phyloP scores from a whole-genome alignment of 306 rosid species.

The Cicer arietinum region DNA sequence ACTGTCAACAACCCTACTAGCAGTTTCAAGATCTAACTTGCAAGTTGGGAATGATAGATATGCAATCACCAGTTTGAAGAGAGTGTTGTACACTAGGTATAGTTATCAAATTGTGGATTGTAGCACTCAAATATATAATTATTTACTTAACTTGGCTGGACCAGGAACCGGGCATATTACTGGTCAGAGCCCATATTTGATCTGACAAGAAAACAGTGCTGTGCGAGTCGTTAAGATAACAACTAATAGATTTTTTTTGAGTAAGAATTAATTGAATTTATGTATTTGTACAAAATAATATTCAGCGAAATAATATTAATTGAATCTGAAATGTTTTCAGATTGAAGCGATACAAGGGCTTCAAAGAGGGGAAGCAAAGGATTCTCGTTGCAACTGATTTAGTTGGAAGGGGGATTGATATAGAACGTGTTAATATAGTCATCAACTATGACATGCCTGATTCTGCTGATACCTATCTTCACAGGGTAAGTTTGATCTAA shows the following conservation, averaged over 20 bases:
- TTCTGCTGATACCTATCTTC: conserved; percentile 73
- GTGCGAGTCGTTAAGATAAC: background rate
- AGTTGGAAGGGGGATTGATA: conserved; percentile 87
- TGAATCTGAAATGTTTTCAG: conserved; percentile 41
- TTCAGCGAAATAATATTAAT: background rate
- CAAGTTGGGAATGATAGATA: background rate
- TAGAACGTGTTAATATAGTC: conserved; percentile 84
- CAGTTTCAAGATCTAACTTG: background rate
- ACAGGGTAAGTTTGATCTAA: conserved; percentile 59
- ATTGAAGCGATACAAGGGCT: conserved; percentile 76
- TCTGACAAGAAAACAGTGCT: too few species aligned
- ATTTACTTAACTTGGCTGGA: too few species aligned
- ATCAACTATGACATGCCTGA: conserved; percentile 87
- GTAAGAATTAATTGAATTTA: background rate
- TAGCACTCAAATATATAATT: too few species aligned
- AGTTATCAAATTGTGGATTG: background rate
- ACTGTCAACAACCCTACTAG: background rate
- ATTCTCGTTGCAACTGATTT: conserved; percentile 85
- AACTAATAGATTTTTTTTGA: background rate
- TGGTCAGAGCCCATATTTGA: too few species aligned
- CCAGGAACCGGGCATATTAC: too few species aligned
- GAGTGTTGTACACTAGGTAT: background rate
- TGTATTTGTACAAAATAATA: background rate
- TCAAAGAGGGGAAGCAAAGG: conserved; percentile 82
- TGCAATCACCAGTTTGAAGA: background rate